Conservation (phyloP, 176 grass and related monocot species). For the Musa troglodytarum region DNA sequence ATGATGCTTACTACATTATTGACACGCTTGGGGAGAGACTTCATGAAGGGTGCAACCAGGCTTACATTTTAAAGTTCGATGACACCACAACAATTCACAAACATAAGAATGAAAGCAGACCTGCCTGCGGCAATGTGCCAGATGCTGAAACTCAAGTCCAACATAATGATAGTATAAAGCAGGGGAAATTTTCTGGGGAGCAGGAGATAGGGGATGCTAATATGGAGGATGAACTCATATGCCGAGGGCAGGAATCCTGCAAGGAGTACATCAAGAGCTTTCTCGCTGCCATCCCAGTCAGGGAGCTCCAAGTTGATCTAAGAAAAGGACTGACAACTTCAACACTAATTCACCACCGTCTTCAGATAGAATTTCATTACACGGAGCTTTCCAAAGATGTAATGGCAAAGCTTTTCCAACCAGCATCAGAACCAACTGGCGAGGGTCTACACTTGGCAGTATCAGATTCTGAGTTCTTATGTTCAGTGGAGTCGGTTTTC, state of each 20-base stretch:
- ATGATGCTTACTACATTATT: conserved; percentile 8
- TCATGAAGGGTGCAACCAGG: conserved; percentile 18
- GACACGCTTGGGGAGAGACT: conserved; percentile 21
- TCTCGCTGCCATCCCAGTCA: conserved; percentile 4
- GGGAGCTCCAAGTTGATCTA: conserved; percentile 15
- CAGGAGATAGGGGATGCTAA: not conserved
- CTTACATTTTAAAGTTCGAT: conserved; percentile 20
- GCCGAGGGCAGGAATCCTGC: conserved; percentile 16
- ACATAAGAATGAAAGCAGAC: not conserved
- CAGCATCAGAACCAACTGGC: not conserved
- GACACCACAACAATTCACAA: not conserved
- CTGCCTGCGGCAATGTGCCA: too few species aligned
- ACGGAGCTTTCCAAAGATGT: not conserved
- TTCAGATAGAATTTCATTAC: conserved; percentile 18
- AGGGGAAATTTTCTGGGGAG: not conserved
- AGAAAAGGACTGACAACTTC: conserved; percentile 7
- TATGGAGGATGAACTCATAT: not conserved
- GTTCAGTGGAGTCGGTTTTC: not conserved
- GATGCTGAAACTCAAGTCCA: not conserved
- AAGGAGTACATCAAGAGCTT: conserved; percentile 20
- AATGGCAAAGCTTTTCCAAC: not conserved
- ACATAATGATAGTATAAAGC: not conserved
- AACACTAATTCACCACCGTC: conserved; percentile 5
- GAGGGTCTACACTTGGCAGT: not conserved
- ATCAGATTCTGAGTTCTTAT: not conserved